Base-by-base conservation (phyloP, 352 stramenopile species). In the Phytophthora tubulina region DNA sequence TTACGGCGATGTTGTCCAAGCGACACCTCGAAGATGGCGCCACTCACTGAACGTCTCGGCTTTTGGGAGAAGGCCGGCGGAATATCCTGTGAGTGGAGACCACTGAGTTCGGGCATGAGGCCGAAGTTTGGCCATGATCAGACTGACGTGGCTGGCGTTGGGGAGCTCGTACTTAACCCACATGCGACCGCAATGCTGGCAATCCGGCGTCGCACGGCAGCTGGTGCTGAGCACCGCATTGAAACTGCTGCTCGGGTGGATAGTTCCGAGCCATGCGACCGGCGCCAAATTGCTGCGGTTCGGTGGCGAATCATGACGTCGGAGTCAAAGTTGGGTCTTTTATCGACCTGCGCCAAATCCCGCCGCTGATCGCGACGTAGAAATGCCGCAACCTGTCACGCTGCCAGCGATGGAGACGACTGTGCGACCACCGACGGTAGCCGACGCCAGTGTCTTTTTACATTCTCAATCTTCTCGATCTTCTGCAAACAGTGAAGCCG, bases 121-220 rank as follows among this genome's bases (percentile, higher is more conserved):
- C 60, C 36, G 32, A 55, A 61, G 44, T 50, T 60, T 62, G 61
- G 63, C 51, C 50, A 41, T 21, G 44, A 45, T 65, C 62, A 56
- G 52, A 30, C 62, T 50, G 42, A 38, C 17, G 42, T 42, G 60
- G 13, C 49, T 56, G 30, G 27, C 35, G 52, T 48, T 30, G 14
- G 55, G 21, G 49, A 48, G 57, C 31, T 36, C 42, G 31, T 54
- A 46, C 58, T 38, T 48, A 11, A 21, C 45, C 39, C 35, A 15
- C 48, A 45, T 46, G 42, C 55, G 44, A 31, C 46, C 31, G 44
- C 57, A 46, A 55, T 55, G 44, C 44, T 64, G 44, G 57, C 14
- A 46, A 62, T 48, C 21, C 11, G 33, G 27, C n/a, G 31, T 46
- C 30, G 10, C 36, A 36, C 1, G 14, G 55, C 55, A 48, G 54